Base-by-base conservation (phyloP, 352 stramenopile species). In the Pythium volutum region DNA sequence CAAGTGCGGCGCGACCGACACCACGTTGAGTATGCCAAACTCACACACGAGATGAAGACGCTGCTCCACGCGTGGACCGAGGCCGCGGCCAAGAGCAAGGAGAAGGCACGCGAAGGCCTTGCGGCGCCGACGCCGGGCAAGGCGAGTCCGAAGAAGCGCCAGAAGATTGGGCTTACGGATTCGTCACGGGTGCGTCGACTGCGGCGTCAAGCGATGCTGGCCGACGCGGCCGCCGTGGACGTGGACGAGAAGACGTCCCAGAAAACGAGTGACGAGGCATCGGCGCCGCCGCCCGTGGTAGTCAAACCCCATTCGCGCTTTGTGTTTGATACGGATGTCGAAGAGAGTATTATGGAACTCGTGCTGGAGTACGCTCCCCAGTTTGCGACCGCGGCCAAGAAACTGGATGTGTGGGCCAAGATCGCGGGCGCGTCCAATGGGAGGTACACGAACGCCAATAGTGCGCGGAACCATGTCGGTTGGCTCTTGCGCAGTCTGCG, bases 261-360 rank as follows among this genome's bases (percentile, higher is more conserved):
- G 16, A 56, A 25, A 43, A 27, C 38, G 16, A 15, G 11, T 4
- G 8, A 47, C 23, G 26, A 34, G 3, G 20, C 20, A 34, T 47
- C 33, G 50, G 12, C 36, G 18, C 12, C 18, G 12, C 36, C 12
- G 36, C 36, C 18, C 36, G 38, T 43, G 18, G 10, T 14, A 14
- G 38, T 5, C 38, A 43, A 22, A 14, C 9, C 38, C 15, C 38
- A 43, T 16, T 14, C 15, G 38, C 38, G n/a, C n/a, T n/a, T n/a
- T 6, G 16, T 45, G n/a, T 45, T 54, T 38, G 26, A 62, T 38
- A 3, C 36, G 4, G n/a, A 18, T 9, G 26, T 38, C 1, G 55
- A 62, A 39, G 55, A 62, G 23, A 36, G 18, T 4, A 39, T 55
- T 7, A 55, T 62, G 55, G 18, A 34, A 23, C 3, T 62, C 23